Percentiles rank a stretch among this genome's conserved stretches.
Conservation (phyloP, 768 basidiomycete genomes). For the Sutorius australiensis region DNA sequence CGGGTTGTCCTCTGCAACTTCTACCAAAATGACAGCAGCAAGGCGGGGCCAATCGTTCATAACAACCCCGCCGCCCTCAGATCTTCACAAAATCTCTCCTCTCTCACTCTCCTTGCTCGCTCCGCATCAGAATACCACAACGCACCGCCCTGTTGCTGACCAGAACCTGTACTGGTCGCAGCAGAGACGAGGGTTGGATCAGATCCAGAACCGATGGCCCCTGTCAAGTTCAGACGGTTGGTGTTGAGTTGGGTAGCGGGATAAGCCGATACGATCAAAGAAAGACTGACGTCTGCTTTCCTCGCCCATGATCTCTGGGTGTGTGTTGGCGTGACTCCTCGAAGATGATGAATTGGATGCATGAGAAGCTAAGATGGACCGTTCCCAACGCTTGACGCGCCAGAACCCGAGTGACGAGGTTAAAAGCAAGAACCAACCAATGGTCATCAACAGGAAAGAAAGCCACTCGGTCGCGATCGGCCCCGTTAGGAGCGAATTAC, state of each 20-base stretch:
- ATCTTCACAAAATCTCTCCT: slow-evolving; percentile 52
- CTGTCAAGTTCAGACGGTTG: slow-evolving; percentile 12
- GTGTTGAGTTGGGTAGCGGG: slow-evolving; percentile 8
- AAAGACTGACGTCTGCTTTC: slow-evolving; percentile 25
- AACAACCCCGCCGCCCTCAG: slow-evolving; percentile 64
- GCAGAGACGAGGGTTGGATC: slow-evolving; percentile 13
- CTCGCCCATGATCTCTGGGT: slow-evolving; percentile 26
- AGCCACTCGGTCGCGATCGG: slow-evolving; percentile 89
- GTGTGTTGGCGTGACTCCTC: slow-evolving; percentile 29
- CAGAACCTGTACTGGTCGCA: slow-evolving; percentile 27
- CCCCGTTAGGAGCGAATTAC: slow-evolving; percentile 43
- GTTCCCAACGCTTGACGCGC: slow-evolving; percentile 88
- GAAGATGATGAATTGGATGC: slow-evolving; percentile 29
- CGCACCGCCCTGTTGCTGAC: slow-evolving; percentile 30
- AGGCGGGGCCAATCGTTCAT: slow-evolving; percentile 26
- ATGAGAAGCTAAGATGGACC: slow-evolving; percentile 59
- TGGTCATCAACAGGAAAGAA: slow-evolving; percentile 90
- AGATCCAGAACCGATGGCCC: not conserved
- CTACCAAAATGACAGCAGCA: slow-evolving; percentile 1
- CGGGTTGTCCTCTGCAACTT: not conserved
- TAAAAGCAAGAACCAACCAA: slow-evolving; percentile 85
- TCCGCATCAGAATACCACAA: slow-evolving; percentile 41
- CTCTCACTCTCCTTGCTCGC: slow-evolving; percentile 39
- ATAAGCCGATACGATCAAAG: slow-evolving; percentile 29
- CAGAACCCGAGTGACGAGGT: slow-evolving; percentile 89